A percentile compares a stretch with the other conserved stretches of the same genome.
These are phyloP conservation scores for Pythium insidiosum DNA, from an alignment of 352 stramenopile species.

Conservation along the genomic window DNA sequence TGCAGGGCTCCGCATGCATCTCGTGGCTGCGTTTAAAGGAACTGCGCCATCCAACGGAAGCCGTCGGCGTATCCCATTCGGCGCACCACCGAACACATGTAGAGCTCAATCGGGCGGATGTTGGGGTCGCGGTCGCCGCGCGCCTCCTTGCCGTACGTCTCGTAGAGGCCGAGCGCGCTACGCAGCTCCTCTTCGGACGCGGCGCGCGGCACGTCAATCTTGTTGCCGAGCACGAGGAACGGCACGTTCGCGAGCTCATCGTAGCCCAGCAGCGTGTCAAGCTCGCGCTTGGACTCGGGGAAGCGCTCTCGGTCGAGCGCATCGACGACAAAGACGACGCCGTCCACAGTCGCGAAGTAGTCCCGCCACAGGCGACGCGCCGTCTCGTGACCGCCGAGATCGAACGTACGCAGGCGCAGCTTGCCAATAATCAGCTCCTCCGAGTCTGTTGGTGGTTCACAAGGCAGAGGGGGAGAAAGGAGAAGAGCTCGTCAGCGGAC, in stretches of 20 bases:
- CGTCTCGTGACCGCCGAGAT: conserved; percentile 98
- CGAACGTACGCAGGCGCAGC: conserved; percentile 99
- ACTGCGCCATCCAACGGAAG: conserved; percentile 87
- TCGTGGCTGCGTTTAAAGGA: too few relatives aligned
- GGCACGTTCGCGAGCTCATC: conserved; percentile 98
- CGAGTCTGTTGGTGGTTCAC: too few relatives aligned
- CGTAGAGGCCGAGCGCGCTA: conserved; percentile 92
- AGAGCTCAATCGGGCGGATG: conserved; percentile 97
- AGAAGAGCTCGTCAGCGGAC: too few relatives aligned
- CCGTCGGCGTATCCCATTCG: conserved; percentile 98
- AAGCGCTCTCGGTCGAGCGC: conserved; percentile 97
- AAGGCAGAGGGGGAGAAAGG: too few relatives aligned
- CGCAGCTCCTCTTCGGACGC: conserved; percentile 98
- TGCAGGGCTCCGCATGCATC: too few relatives aligned
- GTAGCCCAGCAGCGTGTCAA: conserved; percentile 95
- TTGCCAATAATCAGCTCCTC: conserved; percentile 94
- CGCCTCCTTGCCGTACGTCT: conserved; percentile 99
- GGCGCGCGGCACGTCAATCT: conserved; percentile 97
- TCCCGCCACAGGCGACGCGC: conserved; percentile 97
- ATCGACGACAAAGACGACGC: conserved; percentile 99
- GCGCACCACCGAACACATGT: conserved; percentile 99
- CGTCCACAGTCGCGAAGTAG: conserved; percentile 99
- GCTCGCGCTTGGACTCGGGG: conserved; percentile 98
- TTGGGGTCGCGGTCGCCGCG: conserved; percentile 83
- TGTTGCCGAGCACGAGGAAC: conserved; percentile 99